Evolutionary conservation across 768 basidiomycete genomes (phyloP).

Genomic region (Lyophyllum shimeji): DNA sequence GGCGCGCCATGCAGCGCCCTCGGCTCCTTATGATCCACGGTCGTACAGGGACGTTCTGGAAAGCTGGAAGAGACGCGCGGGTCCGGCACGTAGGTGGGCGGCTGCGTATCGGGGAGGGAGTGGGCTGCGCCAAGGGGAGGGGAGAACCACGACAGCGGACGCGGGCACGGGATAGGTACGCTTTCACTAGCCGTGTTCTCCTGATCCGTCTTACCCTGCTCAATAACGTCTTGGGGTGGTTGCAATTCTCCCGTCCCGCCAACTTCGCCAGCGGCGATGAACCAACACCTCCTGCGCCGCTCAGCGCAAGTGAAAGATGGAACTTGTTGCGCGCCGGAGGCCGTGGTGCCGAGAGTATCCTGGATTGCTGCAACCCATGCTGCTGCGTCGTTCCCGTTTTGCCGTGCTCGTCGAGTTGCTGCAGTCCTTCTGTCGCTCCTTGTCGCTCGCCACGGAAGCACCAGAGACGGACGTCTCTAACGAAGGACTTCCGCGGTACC

Average conservation of each 20-base stretch:
- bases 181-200: background rate
- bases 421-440: no score
- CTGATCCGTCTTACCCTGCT: background rate
- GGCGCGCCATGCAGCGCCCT: slow-evolving; percentile 50
- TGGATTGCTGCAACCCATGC: background rate
- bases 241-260: background rate
- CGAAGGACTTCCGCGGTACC: slow-evolving; percentile 4
- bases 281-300: background rate
- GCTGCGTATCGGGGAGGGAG: background rate
- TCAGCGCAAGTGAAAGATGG: background rate
- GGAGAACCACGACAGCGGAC: background rate
- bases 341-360: slow-evolving; percentile 16
- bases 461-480: slow-evolving; percentile 14
- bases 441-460: background rate
- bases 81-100: background rate
- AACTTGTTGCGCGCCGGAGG: background rate
- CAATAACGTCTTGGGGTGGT: background rate
- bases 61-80: background rate
- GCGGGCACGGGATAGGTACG: background rate
- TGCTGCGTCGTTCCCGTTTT: background rate
- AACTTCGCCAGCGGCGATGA: slow-evolving; percentile 9
- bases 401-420: background rate
- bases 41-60: slow-evolving; percentile 19
- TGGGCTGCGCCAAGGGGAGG: background rate
- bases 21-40: slow-evolving; percentile 62